Evolutionary conservation across 1,139 yeast species (phyloP).

Genomic region (Candida buenavistaensis): DNA sequence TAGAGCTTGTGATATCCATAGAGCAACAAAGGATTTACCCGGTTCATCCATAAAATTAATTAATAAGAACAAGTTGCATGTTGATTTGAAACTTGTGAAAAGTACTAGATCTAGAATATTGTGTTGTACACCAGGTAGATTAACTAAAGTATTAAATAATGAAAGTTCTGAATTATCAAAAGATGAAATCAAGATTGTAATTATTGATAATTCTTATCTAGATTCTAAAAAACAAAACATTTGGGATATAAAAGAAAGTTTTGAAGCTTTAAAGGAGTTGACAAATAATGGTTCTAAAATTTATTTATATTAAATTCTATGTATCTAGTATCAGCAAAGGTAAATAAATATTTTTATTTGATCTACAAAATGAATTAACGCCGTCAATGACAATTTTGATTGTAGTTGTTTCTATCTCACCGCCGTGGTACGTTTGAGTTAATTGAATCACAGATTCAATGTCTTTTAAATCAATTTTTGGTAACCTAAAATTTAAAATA

Average conservation of each 20-base stretch:
- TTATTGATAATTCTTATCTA: conserved; percentile 64
- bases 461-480: conserved; percentile 11
- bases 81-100: conserved; percentile 54
- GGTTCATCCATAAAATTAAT: conserved; percentile 66
- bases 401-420: conserved; percentile 17
- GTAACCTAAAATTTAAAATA: conserved; percentile 23
- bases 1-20: conserved; percentile 69
- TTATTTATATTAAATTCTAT: conserved; percentile 40
- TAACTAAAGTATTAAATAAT: conserved; percentile 46
- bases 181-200: conserved; percentile 53
- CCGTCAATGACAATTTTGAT: conserved; percentile 21
- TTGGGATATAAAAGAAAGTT: conserved; percentile 59
- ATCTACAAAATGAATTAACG: conserved; percentile 30
- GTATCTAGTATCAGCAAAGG: conserved; percentile 30
- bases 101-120: conserved; percentile 53
- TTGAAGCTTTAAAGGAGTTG: conserved; percentile 40
- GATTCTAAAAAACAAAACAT: conserved; percentile 63
- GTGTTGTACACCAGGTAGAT: conserved; percentile 67
- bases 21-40: conserved; percentile 55
- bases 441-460: conserved; percentile 4
- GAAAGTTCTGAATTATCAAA: conserved; percentile 41
- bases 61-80: conserved; percentile 61
- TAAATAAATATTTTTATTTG: conserved; percentile 31
- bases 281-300: conserved; percentile 46
- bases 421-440: conserved; percentile 3